Evolutionary conservation across 164 flowering plant species (phyloP).

Genomic region (Vitis vinifera): ASM3070453v1 NC_081808.1:493501-494000

Average conservation of each 20-base stretch:
- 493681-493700: conserved; percentile 51
- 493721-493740: conserved; percentile 66
- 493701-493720: conserved; percentile 64
- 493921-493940: conserved; percentile 60
- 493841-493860: conserved; percentile 67
- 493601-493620: conserved; percentile 60
- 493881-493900: conserved; percentile 58
- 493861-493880: conserved; percentile 53
- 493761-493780: conserved; percentile 49
- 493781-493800: conserved; percentile 35
- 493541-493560: conserved; percentile 55
- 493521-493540: conserved; percentile 57
- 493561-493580: conserved; percentile 28
- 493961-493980: conserved; percentile 23
- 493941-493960: conserved; percentile 32
- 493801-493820: conserved; percentile 53
- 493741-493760: conserved; percentile 68
- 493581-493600: conserved; percentile 39
- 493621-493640: conserved; percentile 59
- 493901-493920: conserved; percentile 69
- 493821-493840: conserved; percentile 70
- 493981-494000: conserved; percentile 19
- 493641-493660: conserved; percentile 67
- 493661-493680: conserved; percentile 61
- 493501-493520: conserved; percentile 76